Evolutionary conservation across 495 filamentous ascomycete genomes (phyloP).

Genomic region (Cryomyces minteri): DNA sequence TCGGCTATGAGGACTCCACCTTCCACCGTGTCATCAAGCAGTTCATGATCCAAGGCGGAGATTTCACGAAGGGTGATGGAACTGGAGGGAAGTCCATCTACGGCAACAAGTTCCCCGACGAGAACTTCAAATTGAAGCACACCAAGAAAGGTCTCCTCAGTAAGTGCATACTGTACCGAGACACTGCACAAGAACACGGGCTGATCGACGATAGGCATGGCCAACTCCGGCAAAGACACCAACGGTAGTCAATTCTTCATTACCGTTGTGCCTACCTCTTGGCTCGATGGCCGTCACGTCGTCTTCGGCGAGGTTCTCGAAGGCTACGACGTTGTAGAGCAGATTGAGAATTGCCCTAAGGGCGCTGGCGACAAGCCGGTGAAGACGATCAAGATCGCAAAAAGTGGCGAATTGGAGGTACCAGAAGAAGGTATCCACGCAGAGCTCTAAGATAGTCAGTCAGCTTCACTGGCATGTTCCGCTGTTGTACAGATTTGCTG

Average conservation of each 20-base stretch:
- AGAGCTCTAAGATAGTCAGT: conserved; percentile 43
- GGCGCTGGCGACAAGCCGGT: conserved; percentile 52
- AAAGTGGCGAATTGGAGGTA: conserved; percentile 82
- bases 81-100: conserved; percentile 98
- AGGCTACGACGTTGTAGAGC: conserved; percentile 61
- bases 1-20: conserved; percentile 81
- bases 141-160: conserved; percentile 44
- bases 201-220: conserved; percentile 44
- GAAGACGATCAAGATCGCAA: conserved; percentile 66
- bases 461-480: background rate
- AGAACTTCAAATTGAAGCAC: conserved; percentile 99
- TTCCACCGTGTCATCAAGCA: conserved; percentile 98
- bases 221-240: conserved; percentile 93
- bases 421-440: conserved; percentile 95
- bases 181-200: background rate
- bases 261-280: conserved; percentile 50
- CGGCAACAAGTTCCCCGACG: conserved; percentile 83
- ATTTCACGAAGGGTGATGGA: conserved; percentile 92
- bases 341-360: conserved; percentile 70
- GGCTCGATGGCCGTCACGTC: conserved; percentile 65
- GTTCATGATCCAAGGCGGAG: conserved; percentile 99
- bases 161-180: conserved; percentile 15
- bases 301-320: conserved; percentile 59
- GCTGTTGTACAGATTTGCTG: conserved; percentile 11
- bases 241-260: conserved; percentile 97